Conservation (phyloP, 345 rosid species). For the Salix caprea region DNA sequence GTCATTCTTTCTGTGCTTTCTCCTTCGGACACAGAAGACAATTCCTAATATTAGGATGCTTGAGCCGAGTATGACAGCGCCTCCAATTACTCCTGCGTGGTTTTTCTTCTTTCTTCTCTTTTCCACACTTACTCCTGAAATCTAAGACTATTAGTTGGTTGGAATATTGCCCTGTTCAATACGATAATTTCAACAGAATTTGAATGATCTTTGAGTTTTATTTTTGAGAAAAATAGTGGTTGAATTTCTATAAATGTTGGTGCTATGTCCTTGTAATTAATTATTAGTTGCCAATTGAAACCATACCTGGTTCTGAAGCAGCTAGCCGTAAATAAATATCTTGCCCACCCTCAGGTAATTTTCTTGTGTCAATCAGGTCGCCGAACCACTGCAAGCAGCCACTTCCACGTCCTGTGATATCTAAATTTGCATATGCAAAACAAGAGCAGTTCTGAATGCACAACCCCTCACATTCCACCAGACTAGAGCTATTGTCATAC, state of each 20-base stretch:
- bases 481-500: neutral
- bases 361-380: conserved; percentile 8
- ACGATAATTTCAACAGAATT: too few species aligned
- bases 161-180: too few species aligned
- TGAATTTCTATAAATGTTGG: too few species aligned
- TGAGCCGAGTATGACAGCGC: neutral
- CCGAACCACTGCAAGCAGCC: conserved; percentile 23
- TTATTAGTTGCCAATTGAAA: neutral
- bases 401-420: conserved; percentile 11
- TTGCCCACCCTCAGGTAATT: neutral
- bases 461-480: conserved; percentile 2
- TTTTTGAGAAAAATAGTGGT: too few species aligned
- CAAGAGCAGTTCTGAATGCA: conserved; percentile 17
- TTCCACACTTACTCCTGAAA: too few species aligned
- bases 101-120: too few species aligned
- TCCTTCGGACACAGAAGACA: too few species aligned
- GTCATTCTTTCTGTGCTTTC: neutral
- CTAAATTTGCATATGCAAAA: conserved; percentile 12
- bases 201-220: too few species aligned
- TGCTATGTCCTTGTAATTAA: too few species aligned
- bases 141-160: too few species aligned
- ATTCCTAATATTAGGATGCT: neutral
- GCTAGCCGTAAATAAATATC: conserved; percentile 11
- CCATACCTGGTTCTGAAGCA: conserved; percentile 14
- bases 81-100: neutral